Percentiles rank a stretch among this genome's conserved stretches.
phyloP scores from a whole-genome alignment of 805 yeast genomes.

The Blastobotrys terrestris region DNA sequence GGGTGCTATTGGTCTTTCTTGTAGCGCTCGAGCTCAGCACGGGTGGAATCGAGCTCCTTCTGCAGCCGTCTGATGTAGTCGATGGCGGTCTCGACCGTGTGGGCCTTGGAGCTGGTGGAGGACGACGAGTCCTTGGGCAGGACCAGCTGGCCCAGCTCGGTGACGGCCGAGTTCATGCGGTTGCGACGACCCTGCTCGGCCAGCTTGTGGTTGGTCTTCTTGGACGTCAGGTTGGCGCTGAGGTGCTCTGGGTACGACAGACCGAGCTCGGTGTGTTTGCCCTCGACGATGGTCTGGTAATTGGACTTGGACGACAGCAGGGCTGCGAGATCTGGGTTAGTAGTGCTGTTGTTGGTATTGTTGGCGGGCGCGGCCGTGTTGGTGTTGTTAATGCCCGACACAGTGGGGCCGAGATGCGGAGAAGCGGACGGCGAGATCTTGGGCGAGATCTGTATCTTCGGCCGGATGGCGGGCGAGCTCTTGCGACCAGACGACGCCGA shows the following conservation, averaged over 20 bases:
- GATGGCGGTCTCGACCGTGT: constrained; percentile 88
- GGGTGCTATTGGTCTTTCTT: background rate
- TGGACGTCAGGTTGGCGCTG: constrained; percentile 35
- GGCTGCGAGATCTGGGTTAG: constrained; percentile 14
- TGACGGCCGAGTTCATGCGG: constrained; percentile 81
- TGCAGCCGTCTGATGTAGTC: constrained; percentile 51
- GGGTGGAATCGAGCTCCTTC: constrained; percentile 29
- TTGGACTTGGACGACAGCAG: constrained; percentile 36
- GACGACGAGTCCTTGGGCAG: constrained; percentile 47
- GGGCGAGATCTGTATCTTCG: constrained; percentile 22
- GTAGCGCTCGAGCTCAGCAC: constrained; percentile 5
- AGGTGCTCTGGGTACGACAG: constrained; percentile 37
- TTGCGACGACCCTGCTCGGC: constrained; percentile 97
- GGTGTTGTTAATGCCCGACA: constrained; percentile 9
- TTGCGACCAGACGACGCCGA: too few relatives aligned
- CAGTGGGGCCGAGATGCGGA: constrained; percentile 13
- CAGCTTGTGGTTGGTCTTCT: constrained; percentile 73
- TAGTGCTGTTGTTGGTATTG: background rate
- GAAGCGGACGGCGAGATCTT: constrained; percentile 21
- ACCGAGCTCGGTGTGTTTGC: constrained; percentile 37
- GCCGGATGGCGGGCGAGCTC: constrained; percentile 23
- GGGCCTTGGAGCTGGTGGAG: constrained; percentile 73
- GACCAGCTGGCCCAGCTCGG: constrained; percentile 61
- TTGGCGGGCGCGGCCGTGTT: background rate
- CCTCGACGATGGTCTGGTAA: constrained; percentile 39